Evolutionary conservation across 768 basidiomycete genomes (phyloP), one percentile per base, ranked within the genome.

Genomic region (Lactifluus piperatus): DNA sequence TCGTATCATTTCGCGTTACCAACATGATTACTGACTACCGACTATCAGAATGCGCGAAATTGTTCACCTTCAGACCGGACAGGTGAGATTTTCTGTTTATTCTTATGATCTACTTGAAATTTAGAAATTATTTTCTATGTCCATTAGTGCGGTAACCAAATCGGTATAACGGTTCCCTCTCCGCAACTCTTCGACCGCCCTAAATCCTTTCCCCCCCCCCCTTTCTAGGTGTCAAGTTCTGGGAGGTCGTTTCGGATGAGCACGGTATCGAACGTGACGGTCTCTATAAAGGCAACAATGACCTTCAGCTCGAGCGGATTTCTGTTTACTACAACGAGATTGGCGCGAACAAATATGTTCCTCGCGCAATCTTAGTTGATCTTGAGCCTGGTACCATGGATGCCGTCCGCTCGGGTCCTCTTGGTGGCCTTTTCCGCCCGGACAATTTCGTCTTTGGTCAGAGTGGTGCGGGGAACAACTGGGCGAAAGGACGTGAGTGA

Each of bases 371-470:
- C 68, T 81, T 98, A 68, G 84, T 97, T 70, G 97, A 99, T 74
- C 85, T 99, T 64, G 97, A 98, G 78, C 95, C 97, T 41, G 97
- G 95, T 64, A 93, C 91, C 52, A 92, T 93, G 91, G 91, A 93
- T 71, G 88, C 91, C 60, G 85, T 93, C 60, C 89, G 89, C 74
- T 86, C 88, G 52, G 91, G 91, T 52, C 90, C 92, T 66, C 82
- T 95, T 55, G 94, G 94, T 70, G 76, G 77, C 64, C 84, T 98
- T 64, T 97, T 97, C 90, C 86, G 92, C 68, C 94, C 94, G 37
- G 94, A 97, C 77, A 97, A 97, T 82, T 95, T 95, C 70, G 93
- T 97, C 69, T 97, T 94, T 65, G 95, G 94, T 56, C 95, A 98
- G 76, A 93, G 85, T 73, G 94, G 94, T 76, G 95, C 94, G 67